Conservation (phyloP, 805 yeast species). For the Pichia rugopelliculosa region DNA sequence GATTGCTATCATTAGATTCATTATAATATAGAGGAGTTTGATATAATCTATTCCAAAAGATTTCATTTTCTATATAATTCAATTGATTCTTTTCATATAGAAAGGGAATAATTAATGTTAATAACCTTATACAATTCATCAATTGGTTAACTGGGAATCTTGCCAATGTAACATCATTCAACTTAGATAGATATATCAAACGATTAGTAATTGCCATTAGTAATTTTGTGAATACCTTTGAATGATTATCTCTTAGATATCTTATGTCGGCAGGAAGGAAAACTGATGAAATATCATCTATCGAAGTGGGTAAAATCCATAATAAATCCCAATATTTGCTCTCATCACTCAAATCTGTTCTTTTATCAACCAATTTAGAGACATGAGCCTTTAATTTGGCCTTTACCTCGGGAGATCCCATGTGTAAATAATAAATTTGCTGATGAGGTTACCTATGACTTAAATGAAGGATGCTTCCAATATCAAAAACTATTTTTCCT, state of each 20-base stretch:
- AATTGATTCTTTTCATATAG: slow-evolving; percentile 42
- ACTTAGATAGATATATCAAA: slow-evolving; percentile 20
- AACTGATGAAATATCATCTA: slow-evolving; percentile 51
- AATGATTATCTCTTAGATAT: slow-evolving; percentile 50
- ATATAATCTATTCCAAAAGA: slow-evolving; percentile 37
- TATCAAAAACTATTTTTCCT: no score
- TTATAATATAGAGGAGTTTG: slow-evolving; percentile 1
- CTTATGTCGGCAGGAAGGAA: slow-evolving; percentile 53
- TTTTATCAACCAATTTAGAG: slow-evolving; percentile 45
- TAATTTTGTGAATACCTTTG: slow-evolving; percentile 48
- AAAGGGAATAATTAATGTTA: slow-evolving; percentile 61
- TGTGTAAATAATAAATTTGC: slow-evolving; percentile 24
- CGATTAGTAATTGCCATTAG: slow-evolving; percentile 35
- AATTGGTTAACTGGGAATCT: slow-evolving; percentile 30
- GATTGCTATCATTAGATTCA: neutral
- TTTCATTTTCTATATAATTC: slow-evolving; percentile 16
- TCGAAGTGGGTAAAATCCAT: slow-evolving; percentile 42
- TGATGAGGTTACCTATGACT: no score
- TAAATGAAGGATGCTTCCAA: no score
- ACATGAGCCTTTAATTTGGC: slow-evolving; percentile 53
- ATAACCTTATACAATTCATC: slow-evolving; percentile 54
- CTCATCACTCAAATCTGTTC: slow-evolving; percentile 28
- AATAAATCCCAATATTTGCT: slow-evolving; percentile 38
- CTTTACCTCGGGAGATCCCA: slow-evolving; percentile 75
- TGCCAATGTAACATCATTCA: slow-evolving; percentile 21